A percentile compares a stretch with the other conserved stretches of the same genome.
phyloP scores from a whole-genome alignment of 2,329 filamentous ascomycete genomes.

The Alternaria longipes region DNA sequence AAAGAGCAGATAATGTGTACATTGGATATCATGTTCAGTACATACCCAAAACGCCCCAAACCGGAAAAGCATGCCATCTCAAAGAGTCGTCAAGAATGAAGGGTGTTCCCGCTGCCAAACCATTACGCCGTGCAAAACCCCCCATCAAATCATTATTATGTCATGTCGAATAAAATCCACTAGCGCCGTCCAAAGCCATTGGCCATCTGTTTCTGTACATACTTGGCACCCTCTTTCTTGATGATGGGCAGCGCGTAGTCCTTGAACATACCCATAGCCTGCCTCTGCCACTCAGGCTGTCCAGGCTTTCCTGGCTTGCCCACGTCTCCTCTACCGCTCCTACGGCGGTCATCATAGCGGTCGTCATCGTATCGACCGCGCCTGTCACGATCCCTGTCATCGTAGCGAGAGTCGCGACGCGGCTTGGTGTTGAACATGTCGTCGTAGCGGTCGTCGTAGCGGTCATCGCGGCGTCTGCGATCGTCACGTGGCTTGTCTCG shows the following conservation, averaged over 20 bases:
- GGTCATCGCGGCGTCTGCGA: slow-evolving; percentile 25
- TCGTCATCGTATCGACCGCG: slow-evolving; percentile 23
- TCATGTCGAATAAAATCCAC: neutral
- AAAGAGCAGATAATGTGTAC: neutral
- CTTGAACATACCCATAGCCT: slow-evolving; percentile 45
- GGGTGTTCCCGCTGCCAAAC: neutral
- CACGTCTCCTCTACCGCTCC: slow-evolving; percentile 19
- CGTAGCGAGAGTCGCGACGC: slow-evolving; percentile 27
- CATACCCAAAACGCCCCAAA: neutral
- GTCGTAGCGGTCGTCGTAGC: slow-evolving; percentile 30
- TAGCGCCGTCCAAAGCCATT: slow-evolving; percentile 29
- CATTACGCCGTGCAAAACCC: neutral
- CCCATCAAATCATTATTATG: neutral
- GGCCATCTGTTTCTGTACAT: slow-evolving; percentile 42
- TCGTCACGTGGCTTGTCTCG: slow-evolving; percentile 27
- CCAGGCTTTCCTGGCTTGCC: slow-evolving; percentile 27
- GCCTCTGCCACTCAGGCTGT: slow-evolving; percentile 41
- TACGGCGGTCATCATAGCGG: slow-evolving; percentile 22
- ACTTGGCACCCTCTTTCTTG: slow-evolving; percentile 45
- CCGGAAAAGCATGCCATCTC: neutral
- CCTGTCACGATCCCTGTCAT: slow-evolving; percentile 17
- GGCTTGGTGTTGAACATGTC: slow-evolving; percentile 29
- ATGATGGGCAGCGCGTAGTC: slow-evolving; percentile 46
- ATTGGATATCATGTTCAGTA: slow-evolving; percentile 5
- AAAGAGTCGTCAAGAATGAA: neutral